phyloP scores from a whole-genome alignment of 371 early-diverging fungal species.

The Mucor irregularis region DNA sequence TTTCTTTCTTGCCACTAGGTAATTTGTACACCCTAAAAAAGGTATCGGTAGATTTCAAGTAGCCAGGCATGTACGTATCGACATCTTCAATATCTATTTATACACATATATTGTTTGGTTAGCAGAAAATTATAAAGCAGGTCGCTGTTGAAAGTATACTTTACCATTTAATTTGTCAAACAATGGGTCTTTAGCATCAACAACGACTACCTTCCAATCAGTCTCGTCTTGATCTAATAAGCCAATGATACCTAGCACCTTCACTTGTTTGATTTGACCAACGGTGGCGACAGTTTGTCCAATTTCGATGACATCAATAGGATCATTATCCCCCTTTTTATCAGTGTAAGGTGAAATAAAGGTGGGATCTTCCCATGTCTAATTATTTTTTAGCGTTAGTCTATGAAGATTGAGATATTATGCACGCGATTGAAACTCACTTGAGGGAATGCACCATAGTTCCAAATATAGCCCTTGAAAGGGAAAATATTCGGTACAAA shows the following conservation, averaged over 20 bases:
- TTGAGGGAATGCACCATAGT: conserved; percentile 95
- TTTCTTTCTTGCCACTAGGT: conserved; percentile 88
- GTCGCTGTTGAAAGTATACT: not conserved
- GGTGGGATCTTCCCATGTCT: conserved; percentile 97
- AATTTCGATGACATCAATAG: conserved; percentile 92
- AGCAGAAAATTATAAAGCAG: not conserved
- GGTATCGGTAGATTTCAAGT: conserved; percentile 76
- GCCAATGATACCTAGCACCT: conserved; percentile 93
- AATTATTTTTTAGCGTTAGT: too few relatives aligned
- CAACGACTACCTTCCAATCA: conserved; percentile 97
- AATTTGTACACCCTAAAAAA: conserved; percentile 95
- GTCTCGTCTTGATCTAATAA: conserved; percentile 95
- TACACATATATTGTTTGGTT: not conserved
- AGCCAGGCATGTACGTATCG: conserved; percentile 82
- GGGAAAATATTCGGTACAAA: conserved; percentile 96
- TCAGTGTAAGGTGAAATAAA: conserved; percentile 77
- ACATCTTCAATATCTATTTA: conserved; percentile 82
- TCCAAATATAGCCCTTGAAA: conserved; percentile 97
- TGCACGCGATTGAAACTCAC: too few relatives aligned
- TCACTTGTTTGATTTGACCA: conserved; percentile 82
- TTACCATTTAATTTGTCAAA: conserved; percentile 80
- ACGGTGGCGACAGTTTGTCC: conserved; percentile 38
- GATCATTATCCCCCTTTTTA: conserved; percentile 93
- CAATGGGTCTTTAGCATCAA: conserved; percentile 89
- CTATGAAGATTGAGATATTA: too few relatives aligned